These are phyloP conservation scores for Pleoardoris graminearum DNA, from an alignment of 2,329 filamentous ascomycete genomes.

Conservation along the genomic window DNA sequence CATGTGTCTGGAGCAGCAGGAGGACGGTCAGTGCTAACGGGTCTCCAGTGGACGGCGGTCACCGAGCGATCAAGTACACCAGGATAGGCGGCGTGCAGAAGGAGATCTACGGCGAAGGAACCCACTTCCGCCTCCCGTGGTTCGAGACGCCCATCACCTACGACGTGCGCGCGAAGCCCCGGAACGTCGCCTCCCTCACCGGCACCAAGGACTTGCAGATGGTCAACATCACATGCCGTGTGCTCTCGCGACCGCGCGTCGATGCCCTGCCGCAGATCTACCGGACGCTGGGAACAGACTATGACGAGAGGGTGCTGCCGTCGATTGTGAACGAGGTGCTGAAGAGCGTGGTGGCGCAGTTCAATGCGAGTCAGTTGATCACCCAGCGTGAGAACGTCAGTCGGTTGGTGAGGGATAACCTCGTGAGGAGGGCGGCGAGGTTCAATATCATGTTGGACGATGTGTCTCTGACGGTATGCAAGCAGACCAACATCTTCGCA, in stretches of 20 bases:
- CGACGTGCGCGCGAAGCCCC: constrained; percentile 95
- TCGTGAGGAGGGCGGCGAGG: constrained; percentile 84
- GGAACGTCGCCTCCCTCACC: constrained; percentile 94
- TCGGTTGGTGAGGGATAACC: constrained; percentile 86
- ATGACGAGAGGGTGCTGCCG: constrained; percentile 95
- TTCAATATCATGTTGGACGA: constrained; percentile 99
- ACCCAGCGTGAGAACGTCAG: constrained; percentile 98
- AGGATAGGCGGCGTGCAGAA: constrained; percentile 89
- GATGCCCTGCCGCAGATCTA: constrained; percentile 95
- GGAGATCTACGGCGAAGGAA: constrained; percentile 98
- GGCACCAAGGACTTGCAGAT: constrained; percentile 99
- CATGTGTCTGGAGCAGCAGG: neutral
- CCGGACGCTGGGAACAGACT: constrained; percentile 90
- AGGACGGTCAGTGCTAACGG: constrained; percentile 22
- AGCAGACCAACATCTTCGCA: neutral
- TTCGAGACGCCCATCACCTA: constrained; percentile 96
- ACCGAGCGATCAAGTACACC: constrained; percentile 98
- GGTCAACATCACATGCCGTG: constrained; percentile 99
- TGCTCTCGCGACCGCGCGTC: constrained; percentile 87
- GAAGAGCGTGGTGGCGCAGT: constrained; percentile 97
- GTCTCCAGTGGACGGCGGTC: constrained; percentile 84
- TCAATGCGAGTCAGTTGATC: constrained; percentile 97
- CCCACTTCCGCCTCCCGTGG: constrained; percentile 93
- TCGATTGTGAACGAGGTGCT: constrained; percentile 99
- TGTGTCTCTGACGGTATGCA: constrained; percentile 86